Evolutionary conservation across 257 asterid species (phyloP).

Genomic region (Parsonsia alboflavescens): DNA sequence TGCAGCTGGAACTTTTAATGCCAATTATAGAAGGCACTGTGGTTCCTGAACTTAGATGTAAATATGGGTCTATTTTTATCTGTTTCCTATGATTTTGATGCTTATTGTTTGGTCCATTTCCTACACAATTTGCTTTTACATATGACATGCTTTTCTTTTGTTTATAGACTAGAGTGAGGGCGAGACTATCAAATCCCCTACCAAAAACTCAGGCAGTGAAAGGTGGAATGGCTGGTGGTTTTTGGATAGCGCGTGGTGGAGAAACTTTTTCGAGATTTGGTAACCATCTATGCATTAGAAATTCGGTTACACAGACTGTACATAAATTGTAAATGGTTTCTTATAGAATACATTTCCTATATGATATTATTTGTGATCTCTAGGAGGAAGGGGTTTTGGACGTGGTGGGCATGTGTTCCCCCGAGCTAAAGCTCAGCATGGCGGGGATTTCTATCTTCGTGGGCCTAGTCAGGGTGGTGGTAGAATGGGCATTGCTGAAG

Average conservation of each 20-base stretch:
- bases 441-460: slow-evolving; percentile 31
- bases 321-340: neutral
- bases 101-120: slow-evolving; percentile 5
- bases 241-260: slow-evolving; percentile 40
- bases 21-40: neutral
- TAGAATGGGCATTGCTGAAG: slow-evolving; percentile 31
- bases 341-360: slow-evolving; percentile 1
- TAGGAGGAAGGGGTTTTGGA: slow-evolving; percentile 51
- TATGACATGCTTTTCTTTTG: slow-evolving; percentile 12
- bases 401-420: slow-evolving; percentile 40
- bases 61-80: neutral
- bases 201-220: slow-evolving; percentile 63
- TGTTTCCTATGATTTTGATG: neutral
- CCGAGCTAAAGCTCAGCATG: slow-evolving; percentile 32
- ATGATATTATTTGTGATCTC: slow-evolving; percentile 14
- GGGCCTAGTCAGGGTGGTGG: slow-evolving; percentile 39
- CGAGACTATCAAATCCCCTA: slow-evolving; percentile 58
- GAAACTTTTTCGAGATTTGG: slow-evolving; percentile 30
- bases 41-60: neutral
- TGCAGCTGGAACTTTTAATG: neutral
- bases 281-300: slow-evolving; percentile 6
- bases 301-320: neutral
- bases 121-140: neutral
- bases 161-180: slow-evolving; percentile 45
- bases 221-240: slow-evolving; percentile 63